phyloP scores from a whole-genome alignment of 2,329 filamentous ascomycete species.

The Colletotrichum gloeosporioides region DNA sequence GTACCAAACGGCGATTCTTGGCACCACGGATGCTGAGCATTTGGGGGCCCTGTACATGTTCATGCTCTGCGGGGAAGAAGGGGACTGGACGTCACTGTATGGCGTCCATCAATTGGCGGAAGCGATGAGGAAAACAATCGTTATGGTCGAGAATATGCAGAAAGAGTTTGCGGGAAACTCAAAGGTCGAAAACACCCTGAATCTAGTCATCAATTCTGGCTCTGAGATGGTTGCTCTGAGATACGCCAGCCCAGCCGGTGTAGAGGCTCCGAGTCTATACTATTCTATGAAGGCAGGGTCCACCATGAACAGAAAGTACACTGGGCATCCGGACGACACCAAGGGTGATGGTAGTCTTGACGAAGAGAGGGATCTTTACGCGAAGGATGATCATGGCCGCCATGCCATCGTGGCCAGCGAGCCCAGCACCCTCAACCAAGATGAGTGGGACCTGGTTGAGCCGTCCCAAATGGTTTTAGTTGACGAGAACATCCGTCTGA shows the following conservation, averaged over 20 bases:
- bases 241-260: background rate
- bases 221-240: constrained; percentile 6
- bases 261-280: constrained; percentile 10
- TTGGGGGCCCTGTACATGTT: constrained; percentile 12
- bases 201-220: background rate
- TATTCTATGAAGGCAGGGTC: constrained; percentile 1
- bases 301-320: constrained; percentile 12
- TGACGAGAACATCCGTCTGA: background rate
- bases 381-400: background rate
- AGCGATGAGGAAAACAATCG: constrained; percentile 12
- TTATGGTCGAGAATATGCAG: background rate
- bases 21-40: constrained; percentile 15
- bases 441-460: constrained; percentile 8
- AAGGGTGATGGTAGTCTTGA: too few relatives aligned
- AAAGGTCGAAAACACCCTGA: background rate
- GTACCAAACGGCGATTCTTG: constrained; percentile 6
- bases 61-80: background rate
- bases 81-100: constrained; percentile 8
- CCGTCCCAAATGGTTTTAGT: constrained; percentile 10
- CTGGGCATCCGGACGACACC: background rate
- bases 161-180: background rate
- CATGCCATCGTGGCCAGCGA: constrained; percentile 13
- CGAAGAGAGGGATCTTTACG: background rate
- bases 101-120: background rate
- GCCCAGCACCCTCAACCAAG: background rate